A percentile compares a stretch with the other conserved stretches of the same genome.
phyloP scores from a whole-genome alignment of 805 yeast species.

The Grigorovia jiainica region DNA sequence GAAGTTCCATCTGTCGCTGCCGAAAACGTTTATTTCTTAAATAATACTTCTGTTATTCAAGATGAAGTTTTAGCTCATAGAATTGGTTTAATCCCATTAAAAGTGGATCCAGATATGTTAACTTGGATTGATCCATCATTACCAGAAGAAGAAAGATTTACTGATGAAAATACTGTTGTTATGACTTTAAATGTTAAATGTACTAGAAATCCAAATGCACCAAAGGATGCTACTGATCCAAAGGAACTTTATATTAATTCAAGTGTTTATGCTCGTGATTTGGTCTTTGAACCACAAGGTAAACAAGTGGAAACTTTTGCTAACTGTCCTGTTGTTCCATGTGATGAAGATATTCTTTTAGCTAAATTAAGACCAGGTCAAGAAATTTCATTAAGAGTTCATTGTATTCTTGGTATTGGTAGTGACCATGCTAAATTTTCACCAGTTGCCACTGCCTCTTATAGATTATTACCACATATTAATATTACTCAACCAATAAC shows the following conservation, averaged over 20 bases:
- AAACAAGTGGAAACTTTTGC: slow-evolving; percentile 67
- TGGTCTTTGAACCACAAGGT: slow-evolving; percentile 88
- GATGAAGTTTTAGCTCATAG: slow-evolving; percentile 96
- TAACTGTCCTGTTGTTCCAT: slow-evolving; percentile 56
- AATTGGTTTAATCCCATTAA: slow-evolving; percentile 84
- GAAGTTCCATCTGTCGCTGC: slow-evolving; percentile 96
- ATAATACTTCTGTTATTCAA: slow-evolving; percentile 93
- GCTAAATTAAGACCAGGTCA: slow-evolving; percentile 96
- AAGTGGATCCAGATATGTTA: slow-evolving; percentile 81
- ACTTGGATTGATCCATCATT: slow-evolving; percentile 67
- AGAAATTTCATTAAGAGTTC: slow-evolving; percentile 83
- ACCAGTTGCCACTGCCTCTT: slow-evolving; percentile 94
- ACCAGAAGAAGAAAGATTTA: slow-evolving; percentile 61
- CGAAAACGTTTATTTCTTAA: slow-evolving; percentile 81
- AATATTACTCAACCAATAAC: slow-evolving; percentile 63
- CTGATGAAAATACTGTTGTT: slow-evolving; percentile 85
- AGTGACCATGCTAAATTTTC: slow-evolving; percentile 96
- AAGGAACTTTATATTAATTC: slow-evolving; percentile 75
- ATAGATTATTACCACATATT: slow-evolving; percentile 83
- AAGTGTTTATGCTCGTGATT: slow-evolving; percentile 79
- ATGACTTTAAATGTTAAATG: slow-evolving; percentile 74
- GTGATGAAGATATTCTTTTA: slow-evolving; percentile 80
- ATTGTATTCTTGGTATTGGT: slow-evolving; percentile 86
- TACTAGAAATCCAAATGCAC: slow-evolving; percentile 76
- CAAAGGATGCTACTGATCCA: slow-evolving; percentile 70